A percentile compares a stretch with the other conserved stretches of the same genome.
phyloP scores from a whole-genome alignment of 2,329 filamentous ascomycete genomes.

The Blastomyces silverae region DNA sequence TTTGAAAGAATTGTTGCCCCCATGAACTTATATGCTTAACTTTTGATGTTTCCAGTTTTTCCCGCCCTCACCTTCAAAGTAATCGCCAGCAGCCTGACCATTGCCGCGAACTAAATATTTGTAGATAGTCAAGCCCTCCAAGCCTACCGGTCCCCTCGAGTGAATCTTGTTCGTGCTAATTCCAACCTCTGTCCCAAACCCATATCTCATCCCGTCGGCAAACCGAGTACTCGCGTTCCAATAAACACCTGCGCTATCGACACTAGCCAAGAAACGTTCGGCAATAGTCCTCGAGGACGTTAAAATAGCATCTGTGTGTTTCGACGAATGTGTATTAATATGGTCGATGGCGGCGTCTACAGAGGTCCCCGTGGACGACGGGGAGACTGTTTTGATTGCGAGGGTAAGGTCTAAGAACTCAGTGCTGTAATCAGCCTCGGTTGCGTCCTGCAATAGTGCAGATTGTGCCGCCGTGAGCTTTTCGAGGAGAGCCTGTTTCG shows the following conservation, averaged over 20 bases:
- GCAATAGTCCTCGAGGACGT: conserved; percentile 63
- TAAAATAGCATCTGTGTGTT: conserved; percentile 89
- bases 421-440: conserved; percentile 68
- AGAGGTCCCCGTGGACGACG: conserved; percentile 28
- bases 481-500: conserved; percentile 56
- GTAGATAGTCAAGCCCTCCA: conserved; percentile 94
- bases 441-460: conserved; percentile 56
- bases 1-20: background rate
- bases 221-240: conserved; percentile 96
- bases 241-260: conserved; percentile 89
- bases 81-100: conserved; percentile 74
- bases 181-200: conserved; percentile 95
- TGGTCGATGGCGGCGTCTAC: conserved; percentile 70
- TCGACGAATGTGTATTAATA: conserved; percentile 86
- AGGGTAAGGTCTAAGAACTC: conserved; percentile 83
- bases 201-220: conserved; percentile 93
- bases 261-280: conserved; percentile 71
- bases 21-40: conserved; percentile 30
- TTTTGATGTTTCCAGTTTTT: conserved; percentile 52
- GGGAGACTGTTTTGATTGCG: conserved; percentile 69
- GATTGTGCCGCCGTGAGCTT: conserved; percentile 41
- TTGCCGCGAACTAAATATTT: conserved; percentile 85
- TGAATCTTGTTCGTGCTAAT: conserved; percentile 99
- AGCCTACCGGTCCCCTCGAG: conserved; percentile 80
- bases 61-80: conserved; percentile 50